Base-by-base conservation (phyloP, 768 basidiomycete genomes). In the Lactarius vividus region DNA sequence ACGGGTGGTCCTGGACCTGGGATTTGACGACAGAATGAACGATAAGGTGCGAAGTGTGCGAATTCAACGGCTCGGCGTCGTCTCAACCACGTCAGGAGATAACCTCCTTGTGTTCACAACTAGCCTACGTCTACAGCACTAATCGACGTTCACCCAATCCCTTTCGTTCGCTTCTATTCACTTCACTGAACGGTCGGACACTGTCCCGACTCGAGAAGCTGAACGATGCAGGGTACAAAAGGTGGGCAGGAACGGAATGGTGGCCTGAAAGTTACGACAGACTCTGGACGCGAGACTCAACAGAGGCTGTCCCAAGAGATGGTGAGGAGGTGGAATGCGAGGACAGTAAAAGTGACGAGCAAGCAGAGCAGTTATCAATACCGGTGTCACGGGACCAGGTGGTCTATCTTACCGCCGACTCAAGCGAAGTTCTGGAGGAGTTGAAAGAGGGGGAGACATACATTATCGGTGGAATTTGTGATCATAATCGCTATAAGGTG, bases 401-500 rank as follows among this genome's bases (percentile, higher is more conserved):
- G 61, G 83, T 98, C 44, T 99, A 99, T 76, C 85, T 99, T 59
- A 97, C 97, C 8, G 97, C 96, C 2, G 97, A 99, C 77, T 88
- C 96, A 9, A 83, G 88, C 35, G 85, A 96, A 58, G 93, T 96
- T 76, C 78, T 99, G 52, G 78, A 81, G n/a, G 88, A 91, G 71
- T 83, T 99, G 62, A 86, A 82, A 62, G 87, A 92, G 62, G 87
- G 88, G 52, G 90, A 96, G 73, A 91, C 88, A 9, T 98, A 98
- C 74, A 87, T 99, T 71, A 95, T 99, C 60, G 96, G 96, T 33
- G 96, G 96, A 6, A 89, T 99, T 71, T 89, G 89, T 65, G 97
- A 99, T 76, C 92, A 91, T 73, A 99, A 99, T 78, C 90, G 96
- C 52, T 92, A 96, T 81, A 98, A 96, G 85, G 96, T 86, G 63